phyloP scores from a whole-genome alignment of 768 basidiomycete species.

The Scleroderma bovista region DNA sequence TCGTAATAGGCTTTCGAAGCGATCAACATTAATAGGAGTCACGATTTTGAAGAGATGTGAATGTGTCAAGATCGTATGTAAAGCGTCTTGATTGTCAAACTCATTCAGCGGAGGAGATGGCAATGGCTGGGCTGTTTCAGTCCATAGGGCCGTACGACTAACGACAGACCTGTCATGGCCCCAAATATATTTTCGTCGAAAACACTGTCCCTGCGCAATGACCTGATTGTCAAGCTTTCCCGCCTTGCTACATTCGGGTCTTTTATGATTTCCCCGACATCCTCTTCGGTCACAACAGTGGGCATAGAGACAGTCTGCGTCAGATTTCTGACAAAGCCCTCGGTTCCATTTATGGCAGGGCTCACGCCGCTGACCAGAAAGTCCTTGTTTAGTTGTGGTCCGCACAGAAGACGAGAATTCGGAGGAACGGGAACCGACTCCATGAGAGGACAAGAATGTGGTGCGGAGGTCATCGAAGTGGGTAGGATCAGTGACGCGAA shows the following conservation, averaged over 20 bases:
- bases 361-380: neutral
- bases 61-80: constrained; percentile 19
- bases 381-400: neutral
- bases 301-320: neutral
- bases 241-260: neutral
- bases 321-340: neutral
- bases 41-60: constrained; percentile 33
- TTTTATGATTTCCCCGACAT: neutral
- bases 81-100: constrained; percentile 8
- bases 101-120: constrained; percentile 3
- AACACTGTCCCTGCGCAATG: too few relatives aligned
- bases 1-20: constrained; percentile 22
- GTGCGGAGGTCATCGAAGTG: constrained; percentile 7
- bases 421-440: neutral
- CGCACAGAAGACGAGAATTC: neutral
- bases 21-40: constrained; percentile 32
- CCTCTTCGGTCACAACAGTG: neutral
- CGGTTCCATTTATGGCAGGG: neutral
- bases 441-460: neutral
- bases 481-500: constrained; percentile 17
- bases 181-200: too few relatives aligned
- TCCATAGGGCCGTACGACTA: too few relatives aligned
- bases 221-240: too few relatives aligned
- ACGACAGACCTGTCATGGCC: too few relatives aligned
- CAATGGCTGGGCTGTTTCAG: neutral